A percentile compares a stretch with the other conserved stretches of the same genome.
Conservation (phyloP, 2,329 filamentous ascomycete species). For the Xylaria sp. region DNA sequence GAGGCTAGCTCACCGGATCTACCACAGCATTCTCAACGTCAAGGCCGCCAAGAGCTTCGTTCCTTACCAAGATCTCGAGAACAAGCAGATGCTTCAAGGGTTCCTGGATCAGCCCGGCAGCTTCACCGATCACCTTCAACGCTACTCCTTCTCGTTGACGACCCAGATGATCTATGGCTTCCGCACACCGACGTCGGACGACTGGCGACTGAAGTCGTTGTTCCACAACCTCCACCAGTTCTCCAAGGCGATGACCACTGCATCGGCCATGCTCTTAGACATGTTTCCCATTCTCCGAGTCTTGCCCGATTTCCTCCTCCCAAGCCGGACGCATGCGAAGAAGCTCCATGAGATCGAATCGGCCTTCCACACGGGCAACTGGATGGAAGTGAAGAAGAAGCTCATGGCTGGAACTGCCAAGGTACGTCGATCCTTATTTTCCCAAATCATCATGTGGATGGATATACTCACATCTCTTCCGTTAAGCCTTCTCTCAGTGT, state of each 20-base stretch:
- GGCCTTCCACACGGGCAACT: constrained; percentile 20
- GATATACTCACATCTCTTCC: not conserved
- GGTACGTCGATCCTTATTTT: constrained; percentile 5
- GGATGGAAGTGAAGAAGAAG: constrained; percentile 23
- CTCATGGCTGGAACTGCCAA: constrained; percentile 23
- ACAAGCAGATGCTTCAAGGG: constrained; percentile 47
- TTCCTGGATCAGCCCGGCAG: constrained; percentile 40
- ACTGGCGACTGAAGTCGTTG: constrained; percentile 31
- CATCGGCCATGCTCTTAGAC: constrained; percentile 21
- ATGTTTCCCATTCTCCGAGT: constrained; percentile 20
- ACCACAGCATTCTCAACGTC: constrained; percentile 44
- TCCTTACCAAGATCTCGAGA: constrained; percentile 51
- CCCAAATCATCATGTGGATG: not conserved
- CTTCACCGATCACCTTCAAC: constrained; percentile 40
- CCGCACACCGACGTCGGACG: constrained; percentile 35
- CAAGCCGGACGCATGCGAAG: constrained; percentile 18
- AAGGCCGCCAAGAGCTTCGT: constrained; percentile 44
- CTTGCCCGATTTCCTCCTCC: constrained; percentile 17
- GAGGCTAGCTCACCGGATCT: constrained; percentile 35
- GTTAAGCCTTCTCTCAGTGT: constrained; percentile 27
- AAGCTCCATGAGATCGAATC: constrained; percentile 19
- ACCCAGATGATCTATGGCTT: constrained; percentile 48
- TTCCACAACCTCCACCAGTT: constrained; percentile 24
- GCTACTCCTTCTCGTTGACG: constrained; percentile 45
- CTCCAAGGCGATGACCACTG: constrained; percentile 24